Percentiles rank a stretch among this genome's conserved stretches.
Evolutionary conservation across 1,284 basidiomycete genomes (phyloP).

Genomic region (Athelia sp.): DNA sequence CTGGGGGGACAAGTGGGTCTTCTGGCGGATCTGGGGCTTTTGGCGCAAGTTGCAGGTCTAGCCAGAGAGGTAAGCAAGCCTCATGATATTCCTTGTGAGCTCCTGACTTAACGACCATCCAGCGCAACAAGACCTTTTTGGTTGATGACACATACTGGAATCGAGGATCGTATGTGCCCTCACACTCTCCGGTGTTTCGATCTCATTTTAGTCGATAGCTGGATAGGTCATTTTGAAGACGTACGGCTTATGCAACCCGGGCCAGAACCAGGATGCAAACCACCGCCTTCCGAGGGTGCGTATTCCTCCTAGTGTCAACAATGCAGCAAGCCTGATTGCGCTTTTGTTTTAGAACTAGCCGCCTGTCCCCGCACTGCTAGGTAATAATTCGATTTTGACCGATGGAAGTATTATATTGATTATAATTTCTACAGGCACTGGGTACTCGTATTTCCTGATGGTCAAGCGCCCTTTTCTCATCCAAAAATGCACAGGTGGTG

Average conservation of each 20-base stretch:
- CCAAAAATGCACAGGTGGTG: constrained; percentile 37
- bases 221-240: constrained; percentile 61
- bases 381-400: constrained; percentile 27
- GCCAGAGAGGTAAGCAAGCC: constrained; percentile 51
- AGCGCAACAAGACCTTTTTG: constrained; percentile 50
- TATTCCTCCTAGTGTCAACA: not conserved
- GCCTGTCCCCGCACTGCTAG: constrained; percentile 62
- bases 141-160: constrained; percentile 61
- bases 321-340: not conserved
- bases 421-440: constrained; percentile 46
- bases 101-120: constrained; percentile 4
- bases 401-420: not conserved
- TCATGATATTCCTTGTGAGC: constrained; percentile 1
- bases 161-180: constrained; percentile 50
- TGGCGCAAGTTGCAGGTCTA: constrained; percentile 61
- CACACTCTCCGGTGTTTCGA: not conserved
- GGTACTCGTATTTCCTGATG: constrained; percentile 31
- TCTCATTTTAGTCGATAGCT: constrained; percentile 35
- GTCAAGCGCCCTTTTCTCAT: constrained; percentile 7
- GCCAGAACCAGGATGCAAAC: constrained; percentile 56
- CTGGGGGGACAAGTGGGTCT: constrained; percentile 62
- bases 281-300: constrained; percentile 57
- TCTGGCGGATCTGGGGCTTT: constrained; percentile 55
- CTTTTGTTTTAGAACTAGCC: constrained; percentile 48
- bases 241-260: constrained; percentile 53